phyloP scores from a whole-genome alignment of 176 grass and related monocot genomes.

The Ampelocalamus luodianensis region DNA sequence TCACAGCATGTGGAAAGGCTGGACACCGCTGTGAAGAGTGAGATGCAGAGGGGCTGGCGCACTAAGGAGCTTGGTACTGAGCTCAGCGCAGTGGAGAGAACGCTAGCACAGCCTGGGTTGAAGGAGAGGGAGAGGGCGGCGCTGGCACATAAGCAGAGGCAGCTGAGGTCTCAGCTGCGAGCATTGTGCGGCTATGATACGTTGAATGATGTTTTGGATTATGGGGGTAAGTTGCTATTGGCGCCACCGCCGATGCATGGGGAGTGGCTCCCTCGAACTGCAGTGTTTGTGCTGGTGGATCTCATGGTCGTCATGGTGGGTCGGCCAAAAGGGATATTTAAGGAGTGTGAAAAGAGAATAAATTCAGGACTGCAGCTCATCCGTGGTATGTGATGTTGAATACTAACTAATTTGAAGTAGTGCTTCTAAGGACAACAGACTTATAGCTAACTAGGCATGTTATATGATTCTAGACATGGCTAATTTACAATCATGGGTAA shows the following conservation, averaged over 20 bases:
- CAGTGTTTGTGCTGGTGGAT: slow-evolving; percentile 86
- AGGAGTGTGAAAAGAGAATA: slow-evolving; percentile 91
- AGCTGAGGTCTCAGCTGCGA: slow-evolving; percentile 58
- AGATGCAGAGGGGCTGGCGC: slow-evolving; percentile 58
- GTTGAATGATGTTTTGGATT: slow-evolving; percentile 64
- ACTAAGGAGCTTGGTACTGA: slow-evolving; percentile 60
- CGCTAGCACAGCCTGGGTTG: slow-evolving; percentile 44
- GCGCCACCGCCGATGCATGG: slow-evolving; percentile 90
- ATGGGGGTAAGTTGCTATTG: slow-evolving; percentile 84
- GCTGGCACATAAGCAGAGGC: slow-evolving; percentile 63
- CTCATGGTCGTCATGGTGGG: slow-evolving; percentile 95
- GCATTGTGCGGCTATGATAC: slow-evolving; percentile 62
- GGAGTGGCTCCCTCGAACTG: slow-evolving; percentile 89
- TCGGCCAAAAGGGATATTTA: slow-evolving; percentile 91
- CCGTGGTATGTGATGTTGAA: slow-evolving; percentile 63
- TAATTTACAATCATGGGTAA: slow-evolving; percentile 28
- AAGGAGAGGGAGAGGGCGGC: slow-evolving; percentile 69
- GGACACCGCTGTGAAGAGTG: slow-evolving; percentile 66
- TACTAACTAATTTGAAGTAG: slow-evolving; percentile 16
- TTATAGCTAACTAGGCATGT: slow-evolving; percentile 2
- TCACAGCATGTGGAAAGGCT: slow-evolving; percentile 68
- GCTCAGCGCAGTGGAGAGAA: slow-evolving; percentile 59
- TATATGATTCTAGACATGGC: slow-evolving; percentile 28
- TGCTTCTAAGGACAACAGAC: background rate
- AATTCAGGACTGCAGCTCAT: slow-evolving; percentile 79